Conservation (phyloP, 202 grass and related monocot genomes). For the Carex arenaria region DNA sequence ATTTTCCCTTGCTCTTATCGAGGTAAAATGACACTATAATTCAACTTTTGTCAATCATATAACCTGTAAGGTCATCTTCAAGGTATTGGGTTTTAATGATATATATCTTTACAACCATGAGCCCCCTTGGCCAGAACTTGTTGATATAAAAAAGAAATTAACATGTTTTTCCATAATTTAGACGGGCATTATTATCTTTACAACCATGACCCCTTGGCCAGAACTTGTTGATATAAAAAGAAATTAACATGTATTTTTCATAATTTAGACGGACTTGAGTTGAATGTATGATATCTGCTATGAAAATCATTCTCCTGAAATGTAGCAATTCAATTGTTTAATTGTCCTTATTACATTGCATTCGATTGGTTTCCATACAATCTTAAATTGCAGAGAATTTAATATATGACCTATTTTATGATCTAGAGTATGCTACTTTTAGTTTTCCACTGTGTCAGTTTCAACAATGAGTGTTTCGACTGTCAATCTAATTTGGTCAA, state of each 20-base stretch:
- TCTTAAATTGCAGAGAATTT: neutral
- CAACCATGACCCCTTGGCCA: neutral
- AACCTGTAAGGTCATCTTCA: neutral
- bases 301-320: slow-evolving; percentile 6
- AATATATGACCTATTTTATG: neutral
- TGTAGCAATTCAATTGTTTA: neutral
- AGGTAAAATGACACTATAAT: slow-evolving; percentile 41
- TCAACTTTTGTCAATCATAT: neutral
- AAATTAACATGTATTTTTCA: neutral
- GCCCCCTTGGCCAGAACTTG: neutral
- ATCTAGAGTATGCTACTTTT: neutral
- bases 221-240: neutral
- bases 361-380: neutral
- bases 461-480: neutral
- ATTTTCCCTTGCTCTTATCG: slow-evolving; percentile 72
- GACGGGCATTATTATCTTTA: neutral
- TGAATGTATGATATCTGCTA: neutral
- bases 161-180: neutral
- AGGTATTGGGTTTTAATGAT: neutral
- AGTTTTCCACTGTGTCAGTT: neutral
- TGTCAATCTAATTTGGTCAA: slow-evolving; percentile 5
- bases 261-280: neutral
- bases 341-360: neutral
- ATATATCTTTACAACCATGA: neutral
- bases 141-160: neutral